Conservation (phyloP, 2,329 filamentous ascomycete genomes). For the Bimuria novae-zelandiae region DNA sequence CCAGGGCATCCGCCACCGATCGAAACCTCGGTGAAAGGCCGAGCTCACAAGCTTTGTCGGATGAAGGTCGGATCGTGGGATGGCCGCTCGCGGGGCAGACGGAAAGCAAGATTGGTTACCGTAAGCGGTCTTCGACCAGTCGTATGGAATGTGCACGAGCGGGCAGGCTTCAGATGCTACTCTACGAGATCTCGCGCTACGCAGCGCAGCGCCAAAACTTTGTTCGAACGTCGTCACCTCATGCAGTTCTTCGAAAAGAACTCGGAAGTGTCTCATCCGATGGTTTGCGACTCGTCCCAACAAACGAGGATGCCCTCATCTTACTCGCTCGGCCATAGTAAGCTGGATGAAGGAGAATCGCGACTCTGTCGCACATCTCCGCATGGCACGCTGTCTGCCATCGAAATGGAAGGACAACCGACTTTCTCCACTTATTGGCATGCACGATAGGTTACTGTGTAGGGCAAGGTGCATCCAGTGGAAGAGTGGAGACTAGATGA, state of each 20-base stretch:
- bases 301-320: background rate
- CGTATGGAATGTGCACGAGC: background rate
- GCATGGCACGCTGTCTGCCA: background rate
- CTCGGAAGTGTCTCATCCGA: background rate
- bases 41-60: conserved; percentile 2
- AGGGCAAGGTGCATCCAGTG: conserved; percentile 1
- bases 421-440: background rate
- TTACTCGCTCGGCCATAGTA: background rate
- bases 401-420: conserved; percentile 4
- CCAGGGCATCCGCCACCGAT: conserved; percentile 3
- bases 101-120: conserved; percentile 1
- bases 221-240: conserved; percentile 4
- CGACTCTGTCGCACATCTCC: background rate
- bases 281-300: background rate
- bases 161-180: background rate
- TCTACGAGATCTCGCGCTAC: background rate
- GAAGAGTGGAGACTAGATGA: conserved; percentile 3
- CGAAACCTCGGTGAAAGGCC: background rate
- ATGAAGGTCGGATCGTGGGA: background rate
- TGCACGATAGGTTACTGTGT: conserved; percentile 2
- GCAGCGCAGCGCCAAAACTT: background rate
- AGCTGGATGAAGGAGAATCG: background rate
- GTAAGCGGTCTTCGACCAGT: background rate
- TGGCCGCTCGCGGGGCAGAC: background rate
- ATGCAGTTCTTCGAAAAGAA: background rate